Evolutionary conservation across 1,139 yeast genomes (phyloP).

Genomic region (Debaryomycetaceae sp.): DNA sequence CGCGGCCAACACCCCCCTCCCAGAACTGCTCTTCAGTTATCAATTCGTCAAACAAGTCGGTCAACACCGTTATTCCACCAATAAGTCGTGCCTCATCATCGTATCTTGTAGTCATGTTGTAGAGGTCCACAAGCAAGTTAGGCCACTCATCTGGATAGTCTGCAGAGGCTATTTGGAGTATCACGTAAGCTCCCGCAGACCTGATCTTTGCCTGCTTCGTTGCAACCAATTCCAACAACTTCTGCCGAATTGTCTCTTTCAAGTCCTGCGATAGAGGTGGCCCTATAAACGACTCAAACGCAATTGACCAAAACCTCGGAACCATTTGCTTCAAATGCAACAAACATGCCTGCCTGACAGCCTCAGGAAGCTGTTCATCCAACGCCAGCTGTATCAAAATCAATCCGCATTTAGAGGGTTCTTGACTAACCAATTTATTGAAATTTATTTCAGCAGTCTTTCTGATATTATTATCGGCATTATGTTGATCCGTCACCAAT

Average conservation of each 20-base stretch:
- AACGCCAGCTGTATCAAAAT: constrained; percentile 26
- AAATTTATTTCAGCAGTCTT: constrained; percentile 35
- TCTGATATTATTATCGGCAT: constrained; percentile 35
- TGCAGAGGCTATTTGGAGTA: constrained; percentile 80
- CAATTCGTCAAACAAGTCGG: constrained; percentile 81
- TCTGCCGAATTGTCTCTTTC: constrained; percentile 48
- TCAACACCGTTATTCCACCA: constrained; percentile 70
- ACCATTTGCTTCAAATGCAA: constrained; percentile 68
- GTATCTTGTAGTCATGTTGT: constrained; percentile 33
- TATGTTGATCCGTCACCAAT: constrained; percentile 32
- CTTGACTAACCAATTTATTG: constrained; percentile 19
- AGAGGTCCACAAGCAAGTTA: constrained; percentile 50
- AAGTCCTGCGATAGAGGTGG: constrained; percentile 56
- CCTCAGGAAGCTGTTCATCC: constrained; percentile 20
- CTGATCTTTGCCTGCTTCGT: constrained; percentile 60
- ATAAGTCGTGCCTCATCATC: constrained; percentile 35
- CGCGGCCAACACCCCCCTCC: constrained; percentile 62
- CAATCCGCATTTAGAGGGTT: constrained; percentile 32
- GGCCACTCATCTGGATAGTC: constrained; percentile 99
- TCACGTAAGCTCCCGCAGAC: constrained; percentile 66
- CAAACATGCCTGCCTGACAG: constrained; percentile 62
- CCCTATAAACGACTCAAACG: constrained; percentile 72
- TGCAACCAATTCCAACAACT: constrained; percentile 52
- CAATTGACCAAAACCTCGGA: constrained; percentile 81
- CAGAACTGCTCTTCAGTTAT: constrained; percentile 86